Percentiles rank a stretch among this genome's conserved stretches.
Evolutionary conservation across 139 green algal species (phyloP).

Genomic region (Coelastrella sp.): DNA sequence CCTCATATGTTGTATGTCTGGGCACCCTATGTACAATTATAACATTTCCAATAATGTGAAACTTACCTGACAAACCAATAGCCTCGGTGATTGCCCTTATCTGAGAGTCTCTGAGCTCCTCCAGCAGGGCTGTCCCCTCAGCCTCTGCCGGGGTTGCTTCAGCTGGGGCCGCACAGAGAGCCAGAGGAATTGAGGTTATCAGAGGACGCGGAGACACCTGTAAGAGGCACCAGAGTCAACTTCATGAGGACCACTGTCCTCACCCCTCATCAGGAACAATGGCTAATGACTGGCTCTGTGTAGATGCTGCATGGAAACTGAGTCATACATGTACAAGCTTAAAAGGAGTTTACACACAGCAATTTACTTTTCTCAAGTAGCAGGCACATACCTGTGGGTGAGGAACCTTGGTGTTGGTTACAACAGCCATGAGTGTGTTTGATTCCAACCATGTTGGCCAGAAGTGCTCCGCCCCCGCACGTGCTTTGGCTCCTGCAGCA

Average conservation of each 20-base stretch:
- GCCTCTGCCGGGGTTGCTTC: slow-evolving; percentile 42
- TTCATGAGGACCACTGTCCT: neutral
- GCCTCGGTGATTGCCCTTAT: neutral
- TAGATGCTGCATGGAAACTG: too few relatives aligned
- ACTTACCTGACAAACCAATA: neutral
- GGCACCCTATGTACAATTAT: neutral
- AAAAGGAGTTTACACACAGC: too few relatives aligned
- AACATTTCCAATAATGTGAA: neutral
- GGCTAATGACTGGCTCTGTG: neutral
- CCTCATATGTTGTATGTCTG: neutral
- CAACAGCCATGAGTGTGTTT: slow-evolving; percentile 21
- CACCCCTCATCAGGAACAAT: neutral
- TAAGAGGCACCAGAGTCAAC: too few relatives aligned
- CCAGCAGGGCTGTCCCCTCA: slow-evolving; percentile 52
- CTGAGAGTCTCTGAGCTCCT: neutral
- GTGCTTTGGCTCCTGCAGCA: slow-evolving; percentile 49
- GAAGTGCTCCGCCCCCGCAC: neutral
- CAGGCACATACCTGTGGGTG: slow-evolving; percentile 11
- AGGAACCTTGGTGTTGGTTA: slow-evolving; percentile 17
- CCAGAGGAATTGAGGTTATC: slow-evolving; percentile 56
- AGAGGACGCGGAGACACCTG: slow-evolving; percentile 74
- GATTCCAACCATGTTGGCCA: slow-evolving; percentile 31
- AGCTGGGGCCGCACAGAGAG: neutral
- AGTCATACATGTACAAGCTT: too few relatives aligned
- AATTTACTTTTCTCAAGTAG: neutral